Conservation (phyloP, 2,329 filamentous ascomycete species). For the Fusarium bactridioides region DNA sequence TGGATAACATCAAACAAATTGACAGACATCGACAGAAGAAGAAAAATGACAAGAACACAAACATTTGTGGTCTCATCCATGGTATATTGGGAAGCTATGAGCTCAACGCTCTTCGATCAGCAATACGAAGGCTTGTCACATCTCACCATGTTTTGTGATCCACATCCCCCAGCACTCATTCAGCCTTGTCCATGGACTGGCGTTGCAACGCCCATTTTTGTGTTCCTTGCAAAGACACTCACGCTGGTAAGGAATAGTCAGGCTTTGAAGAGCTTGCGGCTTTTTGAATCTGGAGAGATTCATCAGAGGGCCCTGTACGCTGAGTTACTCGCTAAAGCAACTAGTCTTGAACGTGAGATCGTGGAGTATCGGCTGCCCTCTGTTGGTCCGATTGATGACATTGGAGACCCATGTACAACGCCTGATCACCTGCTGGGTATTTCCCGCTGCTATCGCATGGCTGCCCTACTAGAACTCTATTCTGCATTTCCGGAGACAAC, state of each 20-base stretch:
- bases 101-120: constrained; percentile 22
- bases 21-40: neutral
- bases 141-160: constrained; percentile 1
- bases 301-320: neutral
- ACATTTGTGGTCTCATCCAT: constrained; percentile 20
- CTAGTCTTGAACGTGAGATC: neutral
- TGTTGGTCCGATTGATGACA: constrained; percentile 8
- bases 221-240: neutral
- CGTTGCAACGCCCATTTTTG: constrained; percentile 16
- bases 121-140: constrained; percentile 10
- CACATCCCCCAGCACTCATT: neutral
- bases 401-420: neutral
- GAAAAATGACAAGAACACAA: neutral
- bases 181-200: constrained; percentile 26
- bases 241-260: constrained; percentile 11
- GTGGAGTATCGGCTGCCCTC: neutral
- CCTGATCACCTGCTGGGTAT: constrained; percentile 4
- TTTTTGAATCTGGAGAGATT: neutral
- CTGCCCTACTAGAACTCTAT: constrained; percentile 13
- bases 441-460: constrained; percentile 7
- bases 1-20: constrained; percentile 9
- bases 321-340: constrained; percentile 5
- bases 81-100: constrained; percentile 31
- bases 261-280: neutral
- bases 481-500: constrained; percentile 12